phyloP scores from a whole-genome alignment of 106 monocot genomes.

The Dioscorea alata region DNA sequence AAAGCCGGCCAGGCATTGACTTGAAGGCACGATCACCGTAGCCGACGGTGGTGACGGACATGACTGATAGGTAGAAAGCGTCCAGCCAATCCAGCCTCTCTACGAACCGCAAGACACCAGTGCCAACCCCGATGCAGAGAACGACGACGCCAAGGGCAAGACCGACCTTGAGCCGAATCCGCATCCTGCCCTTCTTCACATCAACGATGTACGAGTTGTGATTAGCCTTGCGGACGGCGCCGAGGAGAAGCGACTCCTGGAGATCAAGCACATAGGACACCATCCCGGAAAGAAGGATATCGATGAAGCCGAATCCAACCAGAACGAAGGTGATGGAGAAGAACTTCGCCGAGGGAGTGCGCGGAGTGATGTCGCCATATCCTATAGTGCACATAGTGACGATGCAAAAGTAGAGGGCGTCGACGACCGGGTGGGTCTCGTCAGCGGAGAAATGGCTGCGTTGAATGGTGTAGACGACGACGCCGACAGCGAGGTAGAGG shows the following conservation, averaged over 20 bases:
- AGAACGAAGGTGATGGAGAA: conserved; percentile 86
- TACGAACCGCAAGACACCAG: conserved; percentile 37
- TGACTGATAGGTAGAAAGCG: conserved; percentile 77
- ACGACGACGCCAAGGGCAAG: conserved; percentile 62
- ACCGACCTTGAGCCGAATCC: conserved; percentile 72
- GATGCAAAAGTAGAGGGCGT: conserved; percentile 89
- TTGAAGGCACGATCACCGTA: conserved; percentile 79
- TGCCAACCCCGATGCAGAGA: conserved; percentile 60
- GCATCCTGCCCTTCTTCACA: conserved; percentile 82
- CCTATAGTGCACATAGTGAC: conserved; percentile 97
- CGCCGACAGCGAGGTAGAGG: conserved; percentile 67
- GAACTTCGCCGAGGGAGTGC: conserved; percentile 54
- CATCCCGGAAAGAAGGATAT: conserved; percentile 82
- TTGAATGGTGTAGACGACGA: conserved; percentile 42
- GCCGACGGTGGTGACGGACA: conserved; percentile 94
- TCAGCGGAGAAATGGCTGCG: conserved; percentile 33
- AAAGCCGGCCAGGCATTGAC: conserved; percentile 65
- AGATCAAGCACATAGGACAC: conserved; percentile 75
- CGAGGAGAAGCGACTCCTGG: conserved; percentile 62
- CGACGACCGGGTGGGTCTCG: conserved; percentile 66
- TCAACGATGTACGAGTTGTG: conserved; percentile 49
- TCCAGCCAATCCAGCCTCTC: conserved; percentile 69
- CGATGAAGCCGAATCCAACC: conserved; percentile 82
- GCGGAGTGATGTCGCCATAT: conserved; percentile 91
- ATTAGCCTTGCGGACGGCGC: conserved; percentile 14